phyloP scores from a whole-genome alignment of 495 filamentous ascomycete genomes.

The Daldinia vernicosa region DNA sequence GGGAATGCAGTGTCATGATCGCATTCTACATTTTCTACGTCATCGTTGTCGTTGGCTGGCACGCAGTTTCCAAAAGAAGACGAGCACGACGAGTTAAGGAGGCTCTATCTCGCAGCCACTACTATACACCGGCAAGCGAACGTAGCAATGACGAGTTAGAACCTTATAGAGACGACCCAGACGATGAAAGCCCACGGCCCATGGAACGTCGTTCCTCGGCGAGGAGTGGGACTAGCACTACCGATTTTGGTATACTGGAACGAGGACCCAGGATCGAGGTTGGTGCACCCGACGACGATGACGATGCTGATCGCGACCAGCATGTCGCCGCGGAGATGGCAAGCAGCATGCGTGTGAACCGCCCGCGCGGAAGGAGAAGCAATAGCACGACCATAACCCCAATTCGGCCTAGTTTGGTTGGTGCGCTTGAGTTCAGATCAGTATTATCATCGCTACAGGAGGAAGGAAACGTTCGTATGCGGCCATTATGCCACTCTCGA shows the following conservation, averaged over 20 bases:
- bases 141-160: conserved; percentile 67
- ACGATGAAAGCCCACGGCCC: conserved; percentile 73
- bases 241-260: conserved; percentile 79
- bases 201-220: conserved; percentile 52
- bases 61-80: conserved; percentile 77
- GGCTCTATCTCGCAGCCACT: conserved; percentile 75
- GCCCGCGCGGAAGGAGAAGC: conserved; percentile 72
- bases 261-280: conserved; percentile 60
- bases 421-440: conserved; percentile 91
- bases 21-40: conserved; percentile 94
- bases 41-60: conserved; percentile 86
- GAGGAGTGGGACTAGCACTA: conserved; percentile 55
- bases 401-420: conserved; percentile 91
- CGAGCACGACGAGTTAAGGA: conserved; percentile 69
- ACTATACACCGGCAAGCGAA: conserved; percentile 64
- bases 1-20: conserved; percentile 93
- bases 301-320: conserved; percentile 77
- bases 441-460: conserved; percentile 84
- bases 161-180: conserved; percentile 68
- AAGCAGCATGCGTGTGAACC: conserved; percentile 89
- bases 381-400: conserved; percentile 76
- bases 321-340: conserved; percentile 83
- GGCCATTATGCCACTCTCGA: conserved; percentile 69
- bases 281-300: conserved; percentile 64
- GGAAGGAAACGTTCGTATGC: conserved; percentile 73